Conservation (phyloP, 768 basidiomycete species). For the Rhizopogon roseolus region DNA sequence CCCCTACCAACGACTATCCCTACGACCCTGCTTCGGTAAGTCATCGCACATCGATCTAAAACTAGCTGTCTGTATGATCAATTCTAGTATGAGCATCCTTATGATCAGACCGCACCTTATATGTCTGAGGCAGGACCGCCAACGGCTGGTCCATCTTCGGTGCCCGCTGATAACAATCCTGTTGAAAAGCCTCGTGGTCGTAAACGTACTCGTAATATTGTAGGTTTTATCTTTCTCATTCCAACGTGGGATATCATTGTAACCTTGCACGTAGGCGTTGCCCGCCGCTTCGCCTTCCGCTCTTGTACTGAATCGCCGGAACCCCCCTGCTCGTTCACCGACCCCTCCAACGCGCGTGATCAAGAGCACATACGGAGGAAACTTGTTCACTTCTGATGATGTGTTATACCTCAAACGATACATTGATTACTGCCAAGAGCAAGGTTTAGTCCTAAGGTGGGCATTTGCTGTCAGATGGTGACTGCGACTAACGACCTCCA, state of each 20-base stretch:
- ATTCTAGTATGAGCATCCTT: constrained; percentile 49
- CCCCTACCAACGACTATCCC: constrained; percentile 40
- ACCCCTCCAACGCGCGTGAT: constrained; percentile 80
- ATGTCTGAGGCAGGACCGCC: constrained; percentile 49
- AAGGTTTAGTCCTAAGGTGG: constrained; percentile 77
- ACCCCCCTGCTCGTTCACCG: constrained; percentile 71
- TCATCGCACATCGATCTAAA: constrained; percentile 1
- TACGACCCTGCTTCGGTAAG: constrained; percentile 51
- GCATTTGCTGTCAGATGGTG: constrained; percentile 4
- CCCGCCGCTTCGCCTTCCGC: constrained; percentile 65
- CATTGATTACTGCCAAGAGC: constrained; percentile 87
- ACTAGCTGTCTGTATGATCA: constrained; percentile 5
- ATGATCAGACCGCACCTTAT: constrained; percentile 53
- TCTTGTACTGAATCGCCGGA: constrained; percentile 60
- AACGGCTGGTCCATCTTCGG: constrained; percentile 36
- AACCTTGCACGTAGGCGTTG: constrained; percentile 34
- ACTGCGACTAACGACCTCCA: constrained; percentile 1
- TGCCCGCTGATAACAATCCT: constrained; percentile 16
- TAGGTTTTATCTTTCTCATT: constrained; percentile 15
- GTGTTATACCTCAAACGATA: constrained; percentile 81
- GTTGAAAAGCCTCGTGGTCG: constrained; percentile 57
- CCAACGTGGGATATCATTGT: constrained; percentile 2
- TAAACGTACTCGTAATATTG: constrained; percentile 63
- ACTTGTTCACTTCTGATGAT: constrained; percentile 82
- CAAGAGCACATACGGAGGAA: constrained; percentile 87